These are phyloP conservation scores for Penstemon newberryi DNA, from an alignment of 257 asterid species.

Conservation along the genomic window DNA sequence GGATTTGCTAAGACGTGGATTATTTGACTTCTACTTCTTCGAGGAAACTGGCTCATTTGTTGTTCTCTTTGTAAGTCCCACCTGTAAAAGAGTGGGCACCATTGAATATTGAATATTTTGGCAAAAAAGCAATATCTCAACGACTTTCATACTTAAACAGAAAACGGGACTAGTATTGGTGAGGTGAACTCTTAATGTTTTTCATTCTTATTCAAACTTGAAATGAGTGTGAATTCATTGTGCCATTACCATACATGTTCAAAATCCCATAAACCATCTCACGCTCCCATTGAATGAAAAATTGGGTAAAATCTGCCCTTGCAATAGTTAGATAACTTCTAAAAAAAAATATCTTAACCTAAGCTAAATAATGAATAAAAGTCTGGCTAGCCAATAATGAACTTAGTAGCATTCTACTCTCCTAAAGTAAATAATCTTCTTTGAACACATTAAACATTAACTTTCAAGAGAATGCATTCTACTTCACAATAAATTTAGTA, in stretches of 20 bases:
- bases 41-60: slow-evolving; percentile 33
- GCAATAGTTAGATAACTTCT: background rate
- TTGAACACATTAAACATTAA: too few relatives aligned
- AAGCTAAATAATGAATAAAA: background rate
- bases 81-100: slow-evolving; percentile 35
- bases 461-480: background rate
- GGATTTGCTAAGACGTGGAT: slow-evolving; percentile 70
- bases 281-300: background rate
- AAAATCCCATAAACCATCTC: background rate
- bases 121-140: background rate
- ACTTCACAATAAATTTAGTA: background rate
- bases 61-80: slow-evolving; percentile 39
- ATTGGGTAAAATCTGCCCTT: background rate
- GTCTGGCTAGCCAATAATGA: background rate
- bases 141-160: background rate
- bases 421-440: too few relatives aligned
- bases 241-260: background rate
- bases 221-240: slow-evolving; percentile 11
- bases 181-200: background rate
- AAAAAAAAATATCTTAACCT: background rate
- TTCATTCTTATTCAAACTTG: background rate
- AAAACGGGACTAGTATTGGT: background rate
- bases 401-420: background rate
- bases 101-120: background rate
- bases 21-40: slow-evolving; percentile 45